Percentiles rank a stretch among this genome's conserved stretches.
phyloP scores from a whole-genome alignment of 2,329 filamentous ascomycete species.

The Fusarium nematophilum region DNA sequence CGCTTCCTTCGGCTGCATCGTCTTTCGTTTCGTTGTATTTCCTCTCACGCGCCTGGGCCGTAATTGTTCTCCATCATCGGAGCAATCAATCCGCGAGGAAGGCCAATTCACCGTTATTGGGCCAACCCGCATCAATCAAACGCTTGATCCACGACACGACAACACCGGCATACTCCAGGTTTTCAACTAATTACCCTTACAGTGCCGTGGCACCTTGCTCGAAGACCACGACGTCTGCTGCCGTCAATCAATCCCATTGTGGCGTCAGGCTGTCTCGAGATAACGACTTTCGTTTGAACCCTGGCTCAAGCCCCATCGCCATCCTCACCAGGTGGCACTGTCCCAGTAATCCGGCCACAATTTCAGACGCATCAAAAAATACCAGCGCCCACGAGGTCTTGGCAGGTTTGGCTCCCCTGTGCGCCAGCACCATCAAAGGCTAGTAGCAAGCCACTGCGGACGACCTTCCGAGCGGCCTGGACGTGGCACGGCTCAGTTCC shows the following conservation, averaged over 20 bases:
- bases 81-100: constrained; percentile 24
- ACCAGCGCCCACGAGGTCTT: constrained; percentile 2
- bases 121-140: constrained; percentile 14
- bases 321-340: constrained; percentile 5
- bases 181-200: constrained; percentile 18
- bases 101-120: constrained; percentile 15
- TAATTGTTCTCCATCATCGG: constrained; percentile 11
- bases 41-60: constrained; percentile 10
- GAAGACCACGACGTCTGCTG: neutral
- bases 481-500: constrained; percentile 35
- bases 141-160: constrained; percentile 19
- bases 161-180: constrained; percentile 20
- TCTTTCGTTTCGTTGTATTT: constrained; percentile 32
- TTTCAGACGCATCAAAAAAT: constrained; percentile 26
- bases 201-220: constrained; percentile 18
- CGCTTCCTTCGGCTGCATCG: constrained; percentile 19
- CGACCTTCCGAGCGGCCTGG: constrained; percentile 28
- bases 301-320: constrained; percentile 10
- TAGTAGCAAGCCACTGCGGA: constrained; percentile 35
- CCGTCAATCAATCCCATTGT: constrained; percentile 15
- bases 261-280: constrained; percentile 18
- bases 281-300: constrained; percentile 20
- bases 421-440: constrained; percentile 15
- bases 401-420: constrained; percentile 20
- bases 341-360: constrained; percentile 20